A percentile compares a stretch with the other conserved stretches of the same genome.
Conservation (phyloP, 2,329 filamentous ascomycete genomes). For the Colletotrichum trifolii region DNA sequence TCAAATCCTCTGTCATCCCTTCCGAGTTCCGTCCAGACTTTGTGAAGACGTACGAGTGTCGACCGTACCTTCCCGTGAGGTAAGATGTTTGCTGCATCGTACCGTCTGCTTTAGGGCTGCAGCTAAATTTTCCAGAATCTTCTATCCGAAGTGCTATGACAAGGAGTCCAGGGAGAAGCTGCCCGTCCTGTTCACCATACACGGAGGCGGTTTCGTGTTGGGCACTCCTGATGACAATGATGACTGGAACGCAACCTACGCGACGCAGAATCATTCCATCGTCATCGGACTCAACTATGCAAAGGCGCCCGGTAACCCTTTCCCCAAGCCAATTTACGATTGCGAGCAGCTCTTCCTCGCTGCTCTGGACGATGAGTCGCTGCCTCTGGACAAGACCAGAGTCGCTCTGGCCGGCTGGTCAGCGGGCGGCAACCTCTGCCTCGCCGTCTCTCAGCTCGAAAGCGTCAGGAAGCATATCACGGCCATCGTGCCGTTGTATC, state of each 20-base stretch:
- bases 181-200: conserved; percentile 60
- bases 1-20: conserved; percentile 23
- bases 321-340: conserved; percentile 57
- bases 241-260: conserved; percentile 56
- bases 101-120: background rate
- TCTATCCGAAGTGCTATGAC: conserved; percentile 51
- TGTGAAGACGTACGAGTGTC: conserved; percentile 34
- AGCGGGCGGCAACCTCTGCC: conserved; percentile 61
- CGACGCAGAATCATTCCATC: conserved; percentile 51
- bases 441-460: conserved; percentile 53
- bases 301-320: conserved; percentile 56
- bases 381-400: conserved; percentile 56
- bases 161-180: conserved; percentile 43
- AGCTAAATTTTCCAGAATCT: conserved; percentile 44
- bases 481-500: conserved; percentile 56
- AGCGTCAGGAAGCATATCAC: conserved; percentile 43
- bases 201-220: conserved; percentile 62
- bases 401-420: conserved; percentile 60
- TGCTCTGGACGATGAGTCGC: conserved; percentile 53
- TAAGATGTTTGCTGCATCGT: conserved; percentile 5
- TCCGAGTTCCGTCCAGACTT: conserved; percentile 28
- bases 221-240: conserved; percentile 57
- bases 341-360: conserved; percentile 54
- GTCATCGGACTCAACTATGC: conserved; percentile 61
- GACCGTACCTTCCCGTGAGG: conserved; percentile 35